Base-by-base conservation (phyloP, 164 flowering plant genomes). In the Taxillus chinensis region DNA sequence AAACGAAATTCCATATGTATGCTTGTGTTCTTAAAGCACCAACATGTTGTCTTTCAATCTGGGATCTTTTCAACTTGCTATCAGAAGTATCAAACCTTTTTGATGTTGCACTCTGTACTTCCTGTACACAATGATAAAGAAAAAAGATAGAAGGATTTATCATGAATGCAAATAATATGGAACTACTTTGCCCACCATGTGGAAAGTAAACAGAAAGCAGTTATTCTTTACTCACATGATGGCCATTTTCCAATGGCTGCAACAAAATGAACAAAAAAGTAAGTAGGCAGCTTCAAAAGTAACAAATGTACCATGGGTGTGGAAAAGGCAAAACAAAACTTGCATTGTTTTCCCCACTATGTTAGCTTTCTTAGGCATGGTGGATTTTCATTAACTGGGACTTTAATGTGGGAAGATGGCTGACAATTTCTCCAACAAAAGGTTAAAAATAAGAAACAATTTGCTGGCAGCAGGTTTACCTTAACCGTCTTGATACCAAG, bases 21-120 rank as follows among this genome's bases (percentile, higher is more conserved):
- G 7, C 37, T 41, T 62, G 51, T 60, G 51, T 48, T 4, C 17
- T 55, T 55, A 5, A 14, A 3, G 67, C 55, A 68, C 87, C 63
- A 73, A 93, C 97, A 80, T 84, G 96, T 52, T 86, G 98, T 61
- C 85, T 86, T 68, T 90, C 97, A 64, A 79, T 61, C 17, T 77
- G 69, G 14, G 87, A 84, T 76, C 79, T 86, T 73, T 79, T 79
- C 15, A 73, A 64, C 71, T 79, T 88, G 77, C 74, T 77, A 39
- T 89, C 95, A 62, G 88, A 82, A 17, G 86, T 64, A 46, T 78
- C 85, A 55, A 67, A 61, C 64, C 72, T 78, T 66, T 78, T 80
- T 17, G 90, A 86, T 46, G 87, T 78, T 41, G 67, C 69, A 69
- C 69, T 78, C 57, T 67, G 79, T 56, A 79, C 49, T 72, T 89